Base-by-base conservation (phyloP, 225 moss, liverwort and hornwort species). In the Physcomitrium patens region DNA sequence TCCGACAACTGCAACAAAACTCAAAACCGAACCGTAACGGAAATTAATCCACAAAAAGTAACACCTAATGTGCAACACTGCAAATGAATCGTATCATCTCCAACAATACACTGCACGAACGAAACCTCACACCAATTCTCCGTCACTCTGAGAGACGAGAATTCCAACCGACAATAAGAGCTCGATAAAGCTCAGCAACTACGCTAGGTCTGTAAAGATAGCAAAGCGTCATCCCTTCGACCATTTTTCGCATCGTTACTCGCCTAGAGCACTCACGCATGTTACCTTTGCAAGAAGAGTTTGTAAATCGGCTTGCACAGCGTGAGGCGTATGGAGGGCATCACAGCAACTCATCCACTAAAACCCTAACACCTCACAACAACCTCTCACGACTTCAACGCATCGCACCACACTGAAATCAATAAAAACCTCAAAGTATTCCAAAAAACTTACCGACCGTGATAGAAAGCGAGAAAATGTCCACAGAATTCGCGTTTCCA, bases 301-400 rank as follows among this genome's bases (percentile, higher is more conserved):
- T 37, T 4, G 5, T 3, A 42, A 44, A 13, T 44, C 15, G 27
- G 12, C 18, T 24, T n/a, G 19, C 17, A 26, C 59, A 59, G 22
- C 70, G 51, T 28, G 27, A 70, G 59, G 16, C 28, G 0, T 7
- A 49, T 58, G 52, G 16, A 65, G 63, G 5, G 10, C 13, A 69
- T 14, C 24, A 49, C 8, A 41, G n/a, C 37, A 19, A 47, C 22
- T 50, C 26, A 11, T 65, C 4, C 2, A 65, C 22, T 11, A 37
- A 60, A 81, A 68, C 57, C 73, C 81, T 81, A 69, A 69, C 71
- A 76, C 14, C 10, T 43, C n/a, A 10, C 44, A 0, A 15, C 17
- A 69, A 17, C 31, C 2, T 24, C 3, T 16, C 16, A 9, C 69
- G 23, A 68, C 22, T 68, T 31, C 76, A 42, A 24, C 51, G 13